These are phyloP conservation scores for Trametes villosa DNA, from an alignment of 768 basidiomycete species.

Conservation along the genomic window DNA sequence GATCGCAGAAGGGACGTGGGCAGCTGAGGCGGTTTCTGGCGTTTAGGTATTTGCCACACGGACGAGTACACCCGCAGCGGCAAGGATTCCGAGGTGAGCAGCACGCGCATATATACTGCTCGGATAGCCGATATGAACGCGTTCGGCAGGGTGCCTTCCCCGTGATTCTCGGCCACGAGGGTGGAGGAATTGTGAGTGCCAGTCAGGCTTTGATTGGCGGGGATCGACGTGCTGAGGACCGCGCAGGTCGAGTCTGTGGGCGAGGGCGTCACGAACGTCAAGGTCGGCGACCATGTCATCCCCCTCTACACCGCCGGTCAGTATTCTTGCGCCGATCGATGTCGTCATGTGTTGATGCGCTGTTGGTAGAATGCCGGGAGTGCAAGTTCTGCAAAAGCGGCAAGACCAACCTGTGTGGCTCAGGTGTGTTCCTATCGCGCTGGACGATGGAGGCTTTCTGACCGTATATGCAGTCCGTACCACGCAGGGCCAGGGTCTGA, in stretches of 20 bases:
- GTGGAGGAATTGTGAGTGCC: conserved; percentile 78
- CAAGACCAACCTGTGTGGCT: conserved; percentile 98
- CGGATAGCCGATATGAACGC: conserved; percentile 18
- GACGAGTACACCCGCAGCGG: conserved; percentile 98
- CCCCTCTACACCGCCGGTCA: conserved; percentile 94
- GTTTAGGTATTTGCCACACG: conserved; percentile 90
- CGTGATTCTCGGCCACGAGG: conserved; percentile 93
- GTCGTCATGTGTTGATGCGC: not conserved
- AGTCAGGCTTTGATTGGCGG: conserved; percentile 4
- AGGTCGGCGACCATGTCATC: conserved; percentile 92
- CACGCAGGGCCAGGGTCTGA: conserved; percentile 92
- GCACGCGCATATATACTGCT: conserved; percentile 16
- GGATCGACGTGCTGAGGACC: conserved; percentile 5
- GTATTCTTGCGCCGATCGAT: not conserved
- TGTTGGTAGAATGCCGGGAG: conserved; percentile 79
- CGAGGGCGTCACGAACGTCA: conserved; percentile 86
- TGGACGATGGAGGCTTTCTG: not conserved
- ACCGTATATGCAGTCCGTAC: conserved; percentile 65
- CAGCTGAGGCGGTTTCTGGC: not conserved
- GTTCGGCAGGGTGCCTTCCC: conserved; percentile 78
- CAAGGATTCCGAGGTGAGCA: conserved; percentile 85
- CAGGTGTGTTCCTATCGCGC: conserved; percentile 52
- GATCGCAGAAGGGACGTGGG: not conserved
- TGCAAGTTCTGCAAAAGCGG: conserved; percentile 99
- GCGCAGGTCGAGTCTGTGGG: conserved; percentile 94